Conservation (phyloP, 768 basidiomycete species). For the Coprinopsis strossmayeri region DNA sequence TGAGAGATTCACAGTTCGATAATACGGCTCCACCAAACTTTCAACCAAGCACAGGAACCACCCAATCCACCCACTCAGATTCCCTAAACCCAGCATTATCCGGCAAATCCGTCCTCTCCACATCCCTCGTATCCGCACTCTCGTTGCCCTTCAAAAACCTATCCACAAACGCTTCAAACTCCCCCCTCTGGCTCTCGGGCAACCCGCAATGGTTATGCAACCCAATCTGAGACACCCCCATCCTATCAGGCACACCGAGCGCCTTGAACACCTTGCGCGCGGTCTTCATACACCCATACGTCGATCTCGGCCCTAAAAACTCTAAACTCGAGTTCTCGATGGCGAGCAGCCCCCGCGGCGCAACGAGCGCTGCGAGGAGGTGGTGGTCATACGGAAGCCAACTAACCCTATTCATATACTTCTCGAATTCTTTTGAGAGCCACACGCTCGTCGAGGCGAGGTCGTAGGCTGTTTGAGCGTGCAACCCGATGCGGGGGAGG, state of each 20-base stretch:
- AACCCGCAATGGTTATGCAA: conserved; percentile 45
- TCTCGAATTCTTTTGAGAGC: conserved; percentile 43
- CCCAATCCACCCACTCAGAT: conserved; percentile 40
- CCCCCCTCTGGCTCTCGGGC: conserved; percentile 34
- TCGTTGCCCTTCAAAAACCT: conserved; percentile 39
- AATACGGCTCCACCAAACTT: too few species aligned
- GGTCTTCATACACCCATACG: conserved; percentile 42
- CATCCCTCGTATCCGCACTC: conserved; percentile 36
- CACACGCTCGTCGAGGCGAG: conserved; percentile 50
- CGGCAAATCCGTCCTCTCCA: conserved; percentile 31
- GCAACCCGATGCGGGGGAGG: conserved; percentile 30
- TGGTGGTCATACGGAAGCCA: conserved; percentile 50
- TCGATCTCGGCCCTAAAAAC: conserved; percentile 44
- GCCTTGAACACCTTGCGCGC: conserved; percentile 41
- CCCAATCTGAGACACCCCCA: conserved; percentile 46
- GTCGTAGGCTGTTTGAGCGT: conserved; percentile 43
- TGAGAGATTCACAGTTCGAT: too few species aligned
- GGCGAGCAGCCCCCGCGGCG: conserved; percentile 43
- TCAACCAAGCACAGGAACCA: conserved; percentile 27
- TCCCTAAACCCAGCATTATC: conserved; percentile 29
- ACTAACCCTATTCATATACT: conserved; percentile 35
- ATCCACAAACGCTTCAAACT: conserved; percentile 44
- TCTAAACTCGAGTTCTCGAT: conserved; percentile 47
- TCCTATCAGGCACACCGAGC: conserved; percentile 33
- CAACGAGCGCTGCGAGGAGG: conserved; percentile 42